Conservation (phyloP, 2,329 filamentous ascomycete species). For the Alternaria viburni region DNA sequence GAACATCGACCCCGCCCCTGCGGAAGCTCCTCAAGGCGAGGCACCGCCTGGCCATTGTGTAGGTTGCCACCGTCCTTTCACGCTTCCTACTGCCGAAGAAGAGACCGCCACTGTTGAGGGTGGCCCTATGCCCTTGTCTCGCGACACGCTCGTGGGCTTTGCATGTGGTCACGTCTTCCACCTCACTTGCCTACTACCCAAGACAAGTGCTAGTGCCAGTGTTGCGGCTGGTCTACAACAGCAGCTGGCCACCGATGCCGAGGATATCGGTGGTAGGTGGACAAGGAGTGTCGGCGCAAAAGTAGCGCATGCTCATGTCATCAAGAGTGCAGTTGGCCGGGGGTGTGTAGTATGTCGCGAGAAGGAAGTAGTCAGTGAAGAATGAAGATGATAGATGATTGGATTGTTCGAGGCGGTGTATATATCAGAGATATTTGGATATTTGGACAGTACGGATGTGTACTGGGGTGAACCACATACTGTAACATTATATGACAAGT, state of each 20-base stretch:
- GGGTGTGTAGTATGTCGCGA: slow-evolving; percentile 46
- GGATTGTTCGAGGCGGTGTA: background rate
- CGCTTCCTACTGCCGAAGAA: slow-evolving; percentile 38
- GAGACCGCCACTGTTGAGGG: slow-evolving; percentile 28
- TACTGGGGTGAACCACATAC: background rate
- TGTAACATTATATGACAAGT: background rate
- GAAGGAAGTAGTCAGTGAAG: slow-evolving; percentile 31
- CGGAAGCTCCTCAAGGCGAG: slow-evolving; percentile 25
- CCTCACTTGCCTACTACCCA: slow-evolving; percentile 69
- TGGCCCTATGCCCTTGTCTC: slow-evolving; percentile 33
- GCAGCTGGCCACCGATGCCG: slow-evolving; percentile 46
- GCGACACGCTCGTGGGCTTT: slow-evolving; percentile 77
- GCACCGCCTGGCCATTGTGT: slow-evolving; percentile 45
- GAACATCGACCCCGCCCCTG: slow-evolving; percentile 32
- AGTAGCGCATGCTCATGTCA: slow-evolving; percentile 72
- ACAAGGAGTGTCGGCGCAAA: slow-evolving; percentile 70
- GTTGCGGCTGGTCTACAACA: slow-evolving; percentile 54
- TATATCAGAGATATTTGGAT: background rate
- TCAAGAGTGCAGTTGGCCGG: slow-evolving; percentile 74
- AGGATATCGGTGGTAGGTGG: slow-evolving; percentile 53
- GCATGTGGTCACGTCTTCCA: slow-evolving; percentile 85
- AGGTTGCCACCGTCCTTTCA: slow-evolving; percentile 41
- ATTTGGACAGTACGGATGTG: background rate
- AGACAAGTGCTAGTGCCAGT: slow-evolving; percentile 50
- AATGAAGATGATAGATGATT: slow-evolving; percentile 1